Conservation (phyloP, 208 protist species). For the Jaenimonas drosophilae region DNA sequence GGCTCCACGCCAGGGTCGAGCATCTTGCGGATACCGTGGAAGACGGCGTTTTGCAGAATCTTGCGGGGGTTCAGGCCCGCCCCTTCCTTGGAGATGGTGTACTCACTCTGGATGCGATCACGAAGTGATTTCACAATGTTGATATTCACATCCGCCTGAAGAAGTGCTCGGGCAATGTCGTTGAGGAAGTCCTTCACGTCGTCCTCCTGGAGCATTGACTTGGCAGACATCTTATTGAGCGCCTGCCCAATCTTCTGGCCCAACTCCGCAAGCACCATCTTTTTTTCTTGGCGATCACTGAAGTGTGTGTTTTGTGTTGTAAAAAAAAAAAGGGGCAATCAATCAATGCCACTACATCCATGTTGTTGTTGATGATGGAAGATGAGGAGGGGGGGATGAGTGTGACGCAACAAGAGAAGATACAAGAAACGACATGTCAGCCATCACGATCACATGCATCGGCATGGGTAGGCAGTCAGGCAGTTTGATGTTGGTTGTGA, state of each 20-base stretch:
- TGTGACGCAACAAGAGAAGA: no score
- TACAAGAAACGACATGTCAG: no score
- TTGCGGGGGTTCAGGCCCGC: slow-evolving; percentile 95
- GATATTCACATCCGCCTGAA: slow-evolving; percentile 97
- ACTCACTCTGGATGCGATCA: slow-evolving; percentile 85
- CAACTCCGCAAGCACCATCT: slow-evolving; percentile 91
- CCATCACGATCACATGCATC: no score
- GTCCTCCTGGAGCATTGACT: slow-evolving; percentile 91
- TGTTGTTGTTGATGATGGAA: no score
- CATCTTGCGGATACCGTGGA: slow-evolving; percentile 93
- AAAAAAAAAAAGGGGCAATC: neutral
- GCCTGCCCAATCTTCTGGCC: slow-evolving; percentile 91
- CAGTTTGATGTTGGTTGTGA: no score
- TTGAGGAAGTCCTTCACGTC: slow-evolving; percentile 94
- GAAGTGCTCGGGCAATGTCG: slow-evolving; percentile 92
- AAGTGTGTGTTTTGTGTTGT: no score
- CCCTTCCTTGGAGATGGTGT: slow-evolving; percentile 91
- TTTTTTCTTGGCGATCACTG: no score
- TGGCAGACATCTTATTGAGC: slow-evolving; percentile 85
- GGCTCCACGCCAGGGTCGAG: slow-evolving; percentile 95
- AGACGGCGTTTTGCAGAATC: slow-evolving; percentile 94
- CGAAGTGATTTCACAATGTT: slow-evolving; percentile 89
- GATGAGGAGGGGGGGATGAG: no score
- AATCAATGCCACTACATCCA: neutral
- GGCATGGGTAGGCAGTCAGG: no score